Evolutionary conservation across 257 asterid species (phyloP).

Genomic region (Cordia subcordata): DNA sequence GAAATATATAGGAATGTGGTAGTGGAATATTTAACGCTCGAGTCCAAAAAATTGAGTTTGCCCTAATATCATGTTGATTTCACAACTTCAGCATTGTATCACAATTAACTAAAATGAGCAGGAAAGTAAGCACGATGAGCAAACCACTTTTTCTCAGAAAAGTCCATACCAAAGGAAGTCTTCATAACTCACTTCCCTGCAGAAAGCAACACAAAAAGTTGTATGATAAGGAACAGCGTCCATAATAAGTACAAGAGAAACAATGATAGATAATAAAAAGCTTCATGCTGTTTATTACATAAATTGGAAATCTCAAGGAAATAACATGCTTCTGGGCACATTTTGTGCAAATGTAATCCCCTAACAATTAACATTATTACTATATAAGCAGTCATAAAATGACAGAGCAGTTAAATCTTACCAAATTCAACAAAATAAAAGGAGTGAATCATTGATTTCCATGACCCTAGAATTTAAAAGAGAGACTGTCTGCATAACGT

Average conservation of each 20-base stretch:
- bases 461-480: no score
- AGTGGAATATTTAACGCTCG: constrained; percentile 89
- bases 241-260: neutral
- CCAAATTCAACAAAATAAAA: no score
- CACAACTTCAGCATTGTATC: constrained; percentile 24
- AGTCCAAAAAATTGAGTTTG: constrained; percentile 94
- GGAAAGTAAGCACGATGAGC: constrained; percentile 6
- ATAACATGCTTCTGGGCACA: neutral
- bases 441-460: no score
- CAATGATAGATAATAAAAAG: neutral
- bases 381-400: no score
- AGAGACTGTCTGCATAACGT: no score
- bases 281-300: no score
- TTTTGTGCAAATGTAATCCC: neutral
- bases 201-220: constrained; percentile 29
- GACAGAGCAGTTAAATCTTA: no score
- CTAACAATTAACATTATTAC: no score
- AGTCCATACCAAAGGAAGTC: constrained; percentile 87
- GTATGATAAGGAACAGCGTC: neutral
- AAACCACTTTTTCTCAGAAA: constrained; percentile 12
- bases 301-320: neutral
- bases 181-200: constrained; percentile 74
- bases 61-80: constrained; percentile 52
- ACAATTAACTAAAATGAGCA: neutral
- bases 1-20: constrained; percentile 53